Percentiles rank a stretch among this genome's conserved stretches.
Evolutionary conservation across 768 basidiomycete genomes (phyloP).

Genomic region (Chlorophyllum brunneum): DNA sequence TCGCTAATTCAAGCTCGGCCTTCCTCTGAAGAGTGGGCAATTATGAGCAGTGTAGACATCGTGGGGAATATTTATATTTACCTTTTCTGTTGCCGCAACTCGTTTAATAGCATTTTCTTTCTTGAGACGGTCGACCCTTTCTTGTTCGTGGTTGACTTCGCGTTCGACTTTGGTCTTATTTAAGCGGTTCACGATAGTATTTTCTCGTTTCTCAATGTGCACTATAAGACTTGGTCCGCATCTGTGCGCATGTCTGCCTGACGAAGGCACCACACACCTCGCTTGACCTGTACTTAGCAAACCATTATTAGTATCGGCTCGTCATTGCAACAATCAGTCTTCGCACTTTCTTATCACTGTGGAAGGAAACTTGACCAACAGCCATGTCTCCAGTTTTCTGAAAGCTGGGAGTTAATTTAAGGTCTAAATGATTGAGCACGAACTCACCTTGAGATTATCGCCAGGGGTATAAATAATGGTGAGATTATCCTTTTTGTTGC

Average conservation of each 20-base stretch:
- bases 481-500: conserved; percentile 93
- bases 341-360: conserved; percentile 79
- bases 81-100: conserved; percentile 64
- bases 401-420: background rate
- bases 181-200: conserved; percentile 84
- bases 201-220: conserved; percentile 77
- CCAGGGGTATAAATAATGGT: conserved; percentile 94
- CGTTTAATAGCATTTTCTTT: conserved; percentile 64
- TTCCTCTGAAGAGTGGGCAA: conserved; percentile 54
- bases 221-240: conserved; percentile 38
- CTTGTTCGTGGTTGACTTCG: conserved; percentile 88
- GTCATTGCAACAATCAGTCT: background rate
- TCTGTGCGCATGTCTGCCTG: background rate
- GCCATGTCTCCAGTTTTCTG: conserved; percentile 99
- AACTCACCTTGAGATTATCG: conserved; percentile 80
- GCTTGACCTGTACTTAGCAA: conserved; percentile 77
- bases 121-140: conserved; percentile 78
- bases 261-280: conserved; percentile 41
- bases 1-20: conserved; percentile 71
- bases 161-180: conserved; percentile 90
- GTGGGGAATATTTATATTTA: conserved; percentile 22
- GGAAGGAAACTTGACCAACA: conserved; percentile 93
- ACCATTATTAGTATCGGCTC: conserved; percentile 1
- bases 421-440: background rate
- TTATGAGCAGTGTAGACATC: background rate